Evolutionary conservation across 2,329 filamentous ascomycete genomes (phyloP), one percentile per base, ranked within the genome.

Genomic region (Alternaria sp.): DNA sequence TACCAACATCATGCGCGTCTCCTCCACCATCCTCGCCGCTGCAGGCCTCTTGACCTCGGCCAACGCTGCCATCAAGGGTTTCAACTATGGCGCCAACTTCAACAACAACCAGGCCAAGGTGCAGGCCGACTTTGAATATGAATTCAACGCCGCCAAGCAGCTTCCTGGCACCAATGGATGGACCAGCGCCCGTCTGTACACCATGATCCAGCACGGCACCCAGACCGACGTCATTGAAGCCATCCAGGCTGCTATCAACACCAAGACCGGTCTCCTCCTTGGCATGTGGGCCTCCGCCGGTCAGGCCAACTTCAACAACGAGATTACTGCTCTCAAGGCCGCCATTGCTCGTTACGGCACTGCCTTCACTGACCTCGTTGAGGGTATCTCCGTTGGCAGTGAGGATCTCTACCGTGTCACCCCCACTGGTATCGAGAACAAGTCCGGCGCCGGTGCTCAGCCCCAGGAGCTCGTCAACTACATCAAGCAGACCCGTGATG

Each of bases 281-380:
- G 93, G 93, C 70, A 83, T 97, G 55, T 97, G 94, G 94, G 88
- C 89, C 10, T 95, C 92, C 0, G 91, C 85, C 44, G 90, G 89
- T 15, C 82, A 87, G 58, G 84, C 81, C 6, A 79, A 78, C 21
- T 89, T 96, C 79, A 81, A 86, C 78, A 92, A 93, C 77, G 93
- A 97, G 82, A 82, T 97, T 51, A 78, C 84, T 3, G 93, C 93
- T 14, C 85, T 97, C 53, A 87, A 87, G 78, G 81, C 84, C 46
- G 92, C 93, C 69, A 90, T 94, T 68, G 69, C 80, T 53, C 84
- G 88, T 74, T 94, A 93, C 78, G 92, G 92, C 61, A 80, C 82
- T 10, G 82, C 85, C 51, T 89, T 96, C 72, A 86, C 86, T 43
- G 83, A 85, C 60, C 83, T 91, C 18, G 88, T 97, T 46, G 90